Conservation (phyloP, 208 protist genomes). For the Wallacemonas sp. region DNA sequence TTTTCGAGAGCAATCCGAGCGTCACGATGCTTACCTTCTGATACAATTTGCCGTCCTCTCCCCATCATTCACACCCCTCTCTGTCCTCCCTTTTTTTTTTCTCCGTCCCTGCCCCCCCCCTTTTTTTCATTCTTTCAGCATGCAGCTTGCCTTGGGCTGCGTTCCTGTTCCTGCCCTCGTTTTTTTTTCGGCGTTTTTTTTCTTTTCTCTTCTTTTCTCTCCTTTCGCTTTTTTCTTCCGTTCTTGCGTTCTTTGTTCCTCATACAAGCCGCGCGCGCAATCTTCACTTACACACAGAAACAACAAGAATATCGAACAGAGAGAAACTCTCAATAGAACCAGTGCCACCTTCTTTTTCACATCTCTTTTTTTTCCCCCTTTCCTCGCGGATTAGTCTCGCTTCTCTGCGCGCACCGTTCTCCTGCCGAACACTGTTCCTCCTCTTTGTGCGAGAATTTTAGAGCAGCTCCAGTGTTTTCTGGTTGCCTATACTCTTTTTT, state of each 20-base stretch:
- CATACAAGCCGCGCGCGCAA: too few species aligned
- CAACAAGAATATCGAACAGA: background rate
- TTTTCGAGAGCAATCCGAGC: too few species aligned
- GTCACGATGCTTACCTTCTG: too few species aligned
- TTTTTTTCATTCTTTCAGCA: slow-evolving; percentile 15
- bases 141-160: background rate
- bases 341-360: slow-evolving; percentile 14
- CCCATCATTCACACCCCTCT: too few species aligned
- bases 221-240: background rate
- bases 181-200: slow-evolving; percentile 2
- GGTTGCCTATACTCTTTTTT: too few species aligned
- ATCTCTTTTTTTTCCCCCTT: background rate
- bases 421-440: too few species aligned
- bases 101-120: slow-evolving; percentile 4
- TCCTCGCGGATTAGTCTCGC: background rate
- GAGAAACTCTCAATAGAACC: slow-evolving; percentile 15
- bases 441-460: too few species aligned
- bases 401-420: background rate
- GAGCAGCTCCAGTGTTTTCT: too few species aligned
- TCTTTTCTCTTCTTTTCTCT: slow-evolving; percentile 1
- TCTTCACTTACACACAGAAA: too few species aligned
- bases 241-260: too few species aligned
- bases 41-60: too few species aligned
- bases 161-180: slow-evolving; percentile 9
- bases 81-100: slow-evolving; percentile 16